Evolutionary conservation across 805 yeast species (phyloP).

Genomic region (Candida manassasensis): DNA sequence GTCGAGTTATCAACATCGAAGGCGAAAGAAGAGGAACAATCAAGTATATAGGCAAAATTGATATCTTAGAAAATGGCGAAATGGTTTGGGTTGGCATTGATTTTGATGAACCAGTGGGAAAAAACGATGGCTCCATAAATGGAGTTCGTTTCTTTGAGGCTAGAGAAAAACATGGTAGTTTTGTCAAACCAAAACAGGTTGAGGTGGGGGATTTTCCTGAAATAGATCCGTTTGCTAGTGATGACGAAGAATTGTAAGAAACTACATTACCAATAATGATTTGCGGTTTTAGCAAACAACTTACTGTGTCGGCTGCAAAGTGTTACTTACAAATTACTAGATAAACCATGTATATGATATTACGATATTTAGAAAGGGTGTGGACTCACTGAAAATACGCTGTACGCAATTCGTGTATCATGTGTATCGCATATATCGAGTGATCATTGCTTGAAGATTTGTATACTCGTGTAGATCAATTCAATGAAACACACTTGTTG

Average conservation of each 20-base stretch:
- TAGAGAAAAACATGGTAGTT: conserved; percentile 62
- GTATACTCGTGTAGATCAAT: no score
- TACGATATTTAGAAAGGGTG: no score
- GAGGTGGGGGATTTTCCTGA: conserved; percentile 67
- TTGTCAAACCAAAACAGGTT: conserved; percentile 65
- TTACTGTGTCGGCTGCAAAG: no score
- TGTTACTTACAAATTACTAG: no score
- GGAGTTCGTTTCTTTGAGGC: conserved; percentile 59
- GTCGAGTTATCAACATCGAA: conserved; percentile 42
- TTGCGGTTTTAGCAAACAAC: no score
- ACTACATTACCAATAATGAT: no score
- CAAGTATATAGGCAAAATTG: conserved; percentile 62
- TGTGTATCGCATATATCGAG: no score
- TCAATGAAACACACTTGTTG: no score
- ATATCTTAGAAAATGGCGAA: conserved; percentile 49
- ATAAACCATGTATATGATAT: no score
- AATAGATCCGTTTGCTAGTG: conserved; percentile 39
- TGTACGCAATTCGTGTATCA: no score
- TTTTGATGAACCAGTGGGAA: conserved; percentile 82
- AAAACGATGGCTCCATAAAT: conserved; percentile 72
- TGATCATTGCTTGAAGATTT: no score
- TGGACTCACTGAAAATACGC: no score
- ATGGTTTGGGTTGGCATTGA: conserved; percentile 77
- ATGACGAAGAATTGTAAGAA: conserved; percentile 34
- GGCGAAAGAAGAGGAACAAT: conserved; percentile 68